These are phyloP conservation scores for Cladosporium velox DNA, from an alignment of 2,329 filamentous ascomycete species.

Conservation along the genomic window DNA sequence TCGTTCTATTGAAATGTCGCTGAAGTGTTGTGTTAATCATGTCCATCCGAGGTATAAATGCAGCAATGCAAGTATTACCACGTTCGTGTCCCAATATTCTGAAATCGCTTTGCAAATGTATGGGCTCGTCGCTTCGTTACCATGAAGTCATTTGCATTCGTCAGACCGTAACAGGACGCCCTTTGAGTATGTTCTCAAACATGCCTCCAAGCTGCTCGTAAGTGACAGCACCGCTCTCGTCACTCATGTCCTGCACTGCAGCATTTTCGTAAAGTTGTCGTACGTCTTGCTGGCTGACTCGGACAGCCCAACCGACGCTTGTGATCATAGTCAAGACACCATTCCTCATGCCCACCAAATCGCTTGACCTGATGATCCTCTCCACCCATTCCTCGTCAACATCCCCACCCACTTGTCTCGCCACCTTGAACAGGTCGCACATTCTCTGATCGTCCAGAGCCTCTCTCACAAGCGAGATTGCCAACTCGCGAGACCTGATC, in stretches of 20 bases:
- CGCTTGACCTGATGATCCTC: constrained; percentile 44
- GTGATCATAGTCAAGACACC: constrained; percentile 44
- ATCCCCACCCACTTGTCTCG: constrained; percentile 44
- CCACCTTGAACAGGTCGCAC: constrained; percentile 45
- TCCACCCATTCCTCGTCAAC: constrained; percentile 46
- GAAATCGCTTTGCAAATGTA: background rate
- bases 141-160: background rate
- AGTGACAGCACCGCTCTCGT: constrained; percentile 38
- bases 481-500: constrained; percentile 36
- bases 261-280: constrained; percentile 42
- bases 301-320: constrained; percentile 46
- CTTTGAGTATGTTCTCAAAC: constrained; percentile 40
- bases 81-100: background rate
- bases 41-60: background rate
- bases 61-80: background rate
- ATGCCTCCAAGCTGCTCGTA: constrained; percentile 40
- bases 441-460: constrained; percentile 34
- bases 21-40: background rate
- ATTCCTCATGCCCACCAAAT: constrained; percentile 38
- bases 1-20: background rate
- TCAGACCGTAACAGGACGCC: constrained; percentile 6
- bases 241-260: constrained; percentile 29
- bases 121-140: background rate
- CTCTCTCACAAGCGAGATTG: constrained; percentile 37
- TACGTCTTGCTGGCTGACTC: constrained; percentile 44